A percentile compares a stretch with the other conserved stretches of the same genome.
phyloP scores from a whole-genome alignment of 192 early-diverging fungal species.

The Coemansia sp. region DNA sequence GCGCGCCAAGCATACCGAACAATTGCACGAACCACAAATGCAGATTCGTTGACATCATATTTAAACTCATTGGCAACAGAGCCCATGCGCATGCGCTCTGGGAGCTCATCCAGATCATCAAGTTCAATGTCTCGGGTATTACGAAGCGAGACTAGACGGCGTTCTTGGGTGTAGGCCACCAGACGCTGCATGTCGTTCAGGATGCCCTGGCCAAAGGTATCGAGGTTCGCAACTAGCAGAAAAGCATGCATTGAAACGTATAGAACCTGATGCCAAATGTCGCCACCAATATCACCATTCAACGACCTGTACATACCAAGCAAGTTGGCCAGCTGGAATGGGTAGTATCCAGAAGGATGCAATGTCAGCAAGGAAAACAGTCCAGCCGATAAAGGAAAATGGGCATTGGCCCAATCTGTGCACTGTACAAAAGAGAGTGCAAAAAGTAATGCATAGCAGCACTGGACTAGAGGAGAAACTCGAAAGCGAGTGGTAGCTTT shows the following conservation, averaged over 20 bases:
- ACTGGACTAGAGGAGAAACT: neutral
- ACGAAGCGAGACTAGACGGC: constrained; percentile 1
- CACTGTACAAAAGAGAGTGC: neutral
- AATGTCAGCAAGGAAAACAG: constrained; percentile 3
- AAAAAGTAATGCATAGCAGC: constrained; percentile 5
- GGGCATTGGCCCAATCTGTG: neutral
- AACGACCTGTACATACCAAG: constrained; percentile 20
- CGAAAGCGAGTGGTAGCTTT: neutral
- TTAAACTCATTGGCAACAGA: constrained; percentile 10
- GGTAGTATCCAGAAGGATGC: neutral
- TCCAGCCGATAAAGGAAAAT: constrained; percentile 7
- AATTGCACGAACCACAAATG: constrained; percentile 30
- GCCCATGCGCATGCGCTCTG: neutral
- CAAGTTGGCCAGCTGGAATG: constrained; percentile 16
- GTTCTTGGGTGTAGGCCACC: neutral
- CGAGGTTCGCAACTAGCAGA: constrained; percentile 16
- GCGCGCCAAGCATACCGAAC: constrained; percentile 28
- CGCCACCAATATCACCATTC: neutral
- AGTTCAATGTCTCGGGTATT: constrained; percentile 9
- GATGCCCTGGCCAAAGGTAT: constrained; percentile 1
- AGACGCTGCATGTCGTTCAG: neutral
- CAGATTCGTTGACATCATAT: constrained; percentile 13
- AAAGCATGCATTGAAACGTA: constrained; percentile 3
- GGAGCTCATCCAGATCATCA: constrained; percentile 18
- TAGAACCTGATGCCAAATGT: neutral